Base-by-base conservation (phyloP, 371 early-diverging fungal species). In the Chytridium lagenaria region DNA sequence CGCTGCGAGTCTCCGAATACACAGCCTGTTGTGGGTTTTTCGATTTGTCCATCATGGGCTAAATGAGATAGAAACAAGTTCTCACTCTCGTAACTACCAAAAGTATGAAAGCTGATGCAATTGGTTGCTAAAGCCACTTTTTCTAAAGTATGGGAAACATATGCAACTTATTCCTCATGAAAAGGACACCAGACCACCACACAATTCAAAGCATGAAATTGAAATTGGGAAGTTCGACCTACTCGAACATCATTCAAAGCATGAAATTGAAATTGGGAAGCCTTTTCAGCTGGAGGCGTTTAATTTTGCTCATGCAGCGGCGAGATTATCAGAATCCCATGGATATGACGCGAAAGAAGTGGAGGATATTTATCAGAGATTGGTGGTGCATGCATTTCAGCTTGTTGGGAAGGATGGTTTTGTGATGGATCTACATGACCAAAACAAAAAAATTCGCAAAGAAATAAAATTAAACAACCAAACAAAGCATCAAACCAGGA, bases 61-160 rank as follows among this genome's bases (percentile, higher is more conserved):
- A 52, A 52, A 5, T 5, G 7, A 23, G 16, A 73, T 84, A 92
- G 92, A 57, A 94, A 94, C 86, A 94, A 94, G 78, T 94, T 86
- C 75, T 85, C 90, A 57, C 89, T 34, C 73, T 94, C 22, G 40
- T 94, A 37, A 86, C 89, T 0, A 92, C 94, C 5, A 91, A 92
- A 86, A 23, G 55, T 52, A 52, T 22, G n/a, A 19, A 12, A 44
- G 7, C 44, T 7, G 19, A 12, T 44, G 7, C 44, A 7, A 19
- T 44, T 12, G 19, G 44, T 7, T 44, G 44, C 44, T 7, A 19
- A 44, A 44, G 44, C 19, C 12, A 44, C 7, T 44, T 7, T 12
- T 19, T 7, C 12, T 12, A 12, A 12, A 19, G 7, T 44, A 7
- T 44, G 12, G 92, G 72, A 91, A 91, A 59, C 93, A 93, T 67